A percentile compares a stretch with the other conserved stretches of the same genome.
phyloP scores from a whole-genome alignment of 345 rosid genomes.

The Eucalyptus cloeziana region DNA sequence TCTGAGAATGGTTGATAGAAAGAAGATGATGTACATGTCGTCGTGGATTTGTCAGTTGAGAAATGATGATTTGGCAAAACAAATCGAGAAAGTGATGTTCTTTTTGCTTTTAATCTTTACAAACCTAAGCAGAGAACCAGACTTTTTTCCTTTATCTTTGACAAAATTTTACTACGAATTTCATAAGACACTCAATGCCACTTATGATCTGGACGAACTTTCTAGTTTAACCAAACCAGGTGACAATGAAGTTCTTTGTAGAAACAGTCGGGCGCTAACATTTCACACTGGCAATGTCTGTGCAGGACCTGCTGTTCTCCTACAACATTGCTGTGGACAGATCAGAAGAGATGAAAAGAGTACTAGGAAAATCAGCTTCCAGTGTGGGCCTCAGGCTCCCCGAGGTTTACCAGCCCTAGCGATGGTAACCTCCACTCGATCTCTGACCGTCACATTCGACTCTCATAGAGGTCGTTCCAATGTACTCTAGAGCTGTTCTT shows the following conservation, averaged over 20 bases:
- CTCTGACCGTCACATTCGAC: not conserved
- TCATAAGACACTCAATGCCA: not conserved
- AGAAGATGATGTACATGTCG: not conserved
- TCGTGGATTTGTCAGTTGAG: not conserved
- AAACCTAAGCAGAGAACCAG: not conserved
- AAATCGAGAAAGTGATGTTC: not conserved
- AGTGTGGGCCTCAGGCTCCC: conserved; percentile 95
- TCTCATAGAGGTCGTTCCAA: not conserved
- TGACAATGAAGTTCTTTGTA: not conserved
- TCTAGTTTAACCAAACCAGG: not conserved
- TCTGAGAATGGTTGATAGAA: not conserved
- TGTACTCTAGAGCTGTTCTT: not conserved
- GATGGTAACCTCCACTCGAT: not conserved
- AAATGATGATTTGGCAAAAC: not conserved
- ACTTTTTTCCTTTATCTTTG: not conserved
- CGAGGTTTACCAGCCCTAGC: conserved; percentile 58
- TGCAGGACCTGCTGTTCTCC: conserved; percentile 74
- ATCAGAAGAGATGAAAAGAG: conserved; percentile 65
- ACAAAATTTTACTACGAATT: not conserved
- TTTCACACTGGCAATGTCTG: not conserved
- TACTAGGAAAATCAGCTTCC: conserved; percentile 76
- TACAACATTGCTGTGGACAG: conserved; percentile 90
- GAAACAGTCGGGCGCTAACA: not conserved
- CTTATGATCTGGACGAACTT: not conserved
- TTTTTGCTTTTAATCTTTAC: not conserved